Percentiles rank a stretch among this genome's conserved stretches.
Conservation (phyloP, 108 stramenopile genomes). For the Nitzschia inconspicua region DNA sequence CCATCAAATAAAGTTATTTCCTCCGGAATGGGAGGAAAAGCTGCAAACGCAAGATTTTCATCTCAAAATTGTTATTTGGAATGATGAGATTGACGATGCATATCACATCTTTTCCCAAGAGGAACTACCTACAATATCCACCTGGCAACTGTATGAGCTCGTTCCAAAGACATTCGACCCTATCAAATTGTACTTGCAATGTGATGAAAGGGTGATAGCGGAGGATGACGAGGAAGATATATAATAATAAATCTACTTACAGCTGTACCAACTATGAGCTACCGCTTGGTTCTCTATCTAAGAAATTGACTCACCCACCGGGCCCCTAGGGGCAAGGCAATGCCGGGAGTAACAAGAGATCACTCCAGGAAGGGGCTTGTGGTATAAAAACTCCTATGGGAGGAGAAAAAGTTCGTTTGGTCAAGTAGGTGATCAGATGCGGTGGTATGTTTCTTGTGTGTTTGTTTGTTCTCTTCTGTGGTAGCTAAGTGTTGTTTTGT, state of each 20-base stretch:
- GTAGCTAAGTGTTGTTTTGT: no score
- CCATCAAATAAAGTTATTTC: constrained; percentile 17
- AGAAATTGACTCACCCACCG: no score
- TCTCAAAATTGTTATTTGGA: constrained; percentile 25
- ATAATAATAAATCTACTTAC: background rate
- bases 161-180: constrained; percentile 25
- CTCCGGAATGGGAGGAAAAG: constrained; percentile 3
- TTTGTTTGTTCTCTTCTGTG: no score
- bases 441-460: no score
- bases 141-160: constrained; percentile 30
- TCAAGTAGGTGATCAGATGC: no score
- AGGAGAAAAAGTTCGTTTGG: no score
- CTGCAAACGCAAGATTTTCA: constrained; percentile 13
- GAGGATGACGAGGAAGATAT: constrained; percentile 38
- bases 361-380: no score
- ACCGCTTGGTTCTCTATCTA: no score
- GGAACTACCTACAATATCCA: constrained; percentile 25
- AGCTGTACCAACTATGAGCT: no score
- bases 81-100: constrained; percentile 4
- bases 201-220: constrained; percentile 8
- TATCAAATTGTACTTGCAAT: constrained; percentile 18
- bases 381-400: no score
- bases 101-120: constrained; percentile 28
- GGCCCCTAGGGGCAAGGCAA: no score
- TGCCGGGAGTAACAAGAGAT: no score